Evolutionary conservation across 148 eudicot species (phyloP).

Genomic region (Spergularia marina): DNA sequence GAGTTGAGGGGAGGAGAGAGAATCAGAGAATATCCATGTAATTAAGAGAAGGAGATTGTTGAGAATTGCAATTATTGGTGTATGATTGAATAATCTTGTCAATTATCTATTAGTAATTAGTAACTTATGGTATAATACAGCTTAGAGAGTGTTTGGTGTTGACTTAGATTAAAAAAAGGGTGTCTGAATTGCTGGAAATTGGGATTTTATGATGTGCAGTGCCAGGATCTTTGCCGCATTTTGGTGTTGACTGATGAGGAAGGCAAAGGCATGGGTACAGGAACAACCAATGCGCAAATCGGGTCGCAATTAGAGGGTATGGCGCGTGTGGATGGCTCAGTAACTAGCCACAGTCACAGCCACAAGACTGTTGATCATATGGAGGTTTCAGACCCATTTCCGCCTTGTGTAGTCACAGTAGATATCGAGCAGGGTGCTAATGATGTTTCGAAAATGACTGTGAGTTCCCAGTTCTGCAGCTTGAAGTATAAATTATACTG

Average conservation of each 20-base stretch:
- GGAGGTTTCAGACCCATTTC: constrained; percentile 30
- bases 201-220: constrained; percentile 7
- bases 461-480: constrained; percentile 25
- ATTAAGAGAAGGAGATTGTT: background rate
- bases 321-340: constrained; percentile 35
- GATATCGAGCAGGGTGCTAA: constrained; percentile 57
- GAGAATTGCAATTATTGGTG: constrained; percentile 1
- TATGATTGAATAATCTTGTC: background rate
- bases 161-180: constrained; percentile 6
- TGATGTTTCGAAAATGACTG: constrained; percentile 41
- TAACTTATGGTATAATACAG: background rate
- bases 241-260: constrained; percentile 43
- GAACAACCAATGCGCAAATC: constrained; percentile 25
- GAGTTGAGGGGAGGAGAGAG: no score
- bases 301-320: constrained; percentile 33
- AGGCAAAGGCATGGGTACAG: constrained; percentile 19
- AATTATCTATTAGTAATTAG: background rate
- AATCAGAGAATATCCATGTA: background rate
- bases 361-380: constrained; percentile 27
- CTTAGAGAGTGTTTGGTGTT: constrained; percentile 5
- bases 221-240: constrained; percentile 18
- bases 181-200: background rate
- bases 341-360: constrained; percentile 36
- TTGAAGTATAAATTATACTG: background rate
- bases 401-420: constrained; percentile 34